phyloP scores from a whole-genome alignment of 2,329 filamentous ascomycete genomes.

The Didymella segeticola region DNA sequence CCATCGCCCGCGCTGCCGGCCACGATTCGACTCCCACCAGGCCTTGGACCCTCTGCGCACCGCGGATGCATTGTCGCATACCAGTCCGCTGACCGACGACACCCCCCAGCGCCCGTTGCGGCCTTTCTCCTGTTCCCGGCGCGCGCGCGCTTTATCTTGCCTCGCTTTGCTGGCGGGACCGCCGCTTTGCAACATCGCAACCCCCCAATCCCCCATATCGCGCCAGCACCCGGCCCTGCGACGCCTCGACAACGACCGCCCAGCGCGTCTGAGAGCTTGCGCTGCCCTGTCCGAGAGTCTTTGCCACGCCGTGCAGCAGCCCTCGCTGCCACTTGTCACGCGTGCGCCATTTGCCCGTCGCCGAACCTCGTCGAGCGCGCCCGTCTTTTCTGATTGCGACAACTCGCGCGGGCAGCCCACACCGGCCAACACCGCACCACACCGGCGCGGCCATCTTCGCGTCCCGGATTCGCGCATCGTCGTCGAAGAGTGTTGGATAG shows the following conservation, averaged over 20 bases:
- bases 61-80: constrained; percentile 39
- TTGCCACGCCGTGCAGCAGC: constrained; percentile 8
- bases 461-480: neutral
- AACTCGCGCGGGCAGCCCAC: constrained; percentile 24
- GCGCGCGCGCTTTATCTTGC: constrained; percentile 27
- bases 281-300: constrained; percentile 31
- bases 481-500: neutral
- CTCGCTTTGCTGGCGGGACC: constrained; percentile 37
- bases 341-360: constrained; percentile 35
- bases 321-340: constrained; percentile 31
- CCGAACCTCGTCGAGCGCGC: constrained; percentile 25
- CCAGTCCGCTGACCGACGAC: constrained; percentile 29
- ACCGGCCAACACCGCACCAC: too few relatives aligned
- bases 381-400: constrained; percentile 30
- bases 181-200: constrained; percentile 47
- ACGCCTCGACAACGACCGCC: constrained; percentile 20
- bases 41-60: constrained; percentile 30
- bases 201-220: constrained; percentile 35
- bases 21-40: constrained; percentile 28
- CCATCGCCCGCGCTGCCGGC: constrained; percentile 28
- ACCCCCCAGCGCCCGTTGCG: constrained; percentile 33
- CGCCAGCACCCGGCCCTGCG: constrained; percentile 26
- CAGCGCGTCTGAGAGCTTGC: constrained; percentile 31
- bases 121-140: constrained; percentile 23
- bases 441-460: constrained; percentile 5